A percentile compares a stretch with the other conserved stretches of the same genome.
Conservation (phyloP, 257 asterid genomes). For the Eucommia ulmoides region DNA sequence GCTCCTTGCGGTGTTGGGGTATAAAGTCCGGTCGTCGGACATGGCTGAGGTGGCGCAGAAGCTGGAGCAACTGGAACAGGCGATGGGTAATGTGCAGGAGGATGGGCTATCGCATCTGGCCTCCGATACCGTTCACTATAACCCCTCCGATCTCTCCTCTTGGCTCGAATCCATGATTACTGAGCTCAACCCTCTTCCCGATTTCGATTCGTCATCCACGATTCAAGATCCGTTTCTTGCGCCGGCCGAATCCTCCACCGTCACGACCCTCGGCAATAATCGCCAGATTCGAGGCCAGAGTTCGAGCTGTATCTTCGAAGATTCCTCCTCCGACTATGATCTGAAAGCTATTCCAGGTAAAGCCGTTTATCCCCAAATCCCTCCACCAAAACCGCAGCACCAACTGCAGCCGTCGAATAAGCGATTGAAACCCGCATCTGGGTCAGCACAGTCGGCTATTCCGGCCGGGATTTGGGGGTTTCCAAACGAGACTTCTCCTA, state of each 20-base stretch:
- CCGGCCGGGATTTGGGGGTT: neutral
- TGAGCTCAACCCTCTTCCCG: slow-evolving; percentile 1
- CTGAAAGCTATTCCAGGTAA: slow-evolving; percentile 1
- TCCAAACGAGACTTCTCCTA: neutral
- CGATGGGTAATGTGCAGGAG: neutral
- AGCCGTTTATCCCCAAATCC: neutral
- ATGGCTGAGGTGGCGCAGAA: neutral
- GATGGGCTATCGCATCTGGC: slow-evolving; percentile 1
- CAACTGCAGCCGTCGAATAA: neutral
- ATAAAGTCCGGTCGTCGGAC: neutral
- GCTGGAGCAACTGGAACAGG: neutral
- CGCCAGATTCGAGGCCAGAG: neutral
- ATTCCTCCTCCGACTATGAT: neutral
- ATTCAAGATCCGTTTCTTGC: neutral
- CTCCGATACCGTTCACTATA: neutral
- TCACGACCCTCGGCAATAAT: neutral
- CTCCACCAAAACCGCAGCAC: neutral
- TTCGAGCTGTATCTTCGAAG: neutral
- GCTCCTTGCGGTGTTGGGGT: neutral
- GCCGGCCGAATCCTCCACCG: neutral
- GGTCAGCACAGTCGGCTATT: neutral
- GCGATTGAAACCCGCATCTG: neutral
- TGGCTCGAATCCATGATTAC: slow-evolving; percentile 2
- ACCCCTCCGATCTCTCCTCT: slow-evolving; percentile 1
- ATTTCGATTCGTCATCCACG: neutral